These are phyloP conservation scores for Schoenoplectus triqueter DNA, from an alignment of 202 grass and related monocot genomes.

Conservation along the genomic window DNA sequence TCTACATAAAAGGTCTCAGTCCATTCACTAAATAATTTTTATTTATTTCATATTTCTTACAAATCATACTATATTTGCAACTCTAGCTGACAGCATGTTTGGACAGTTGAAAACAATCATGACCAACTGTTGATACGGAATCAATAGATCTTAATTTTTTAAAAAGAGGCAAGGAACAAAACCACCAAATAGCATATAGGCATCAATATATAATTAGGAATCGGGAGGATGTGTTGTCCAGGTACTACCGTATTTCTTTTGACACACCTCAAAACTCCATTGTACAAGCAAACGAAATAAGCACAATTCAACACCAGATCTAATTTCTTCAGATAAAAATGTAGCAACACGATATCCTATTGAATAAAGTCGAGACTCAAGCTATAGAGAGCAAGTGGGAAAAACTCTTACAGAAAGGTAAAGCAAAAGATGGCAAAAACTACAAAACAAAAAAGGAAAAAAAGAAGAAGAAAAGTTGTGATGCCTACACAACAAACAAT, in stretches of 20 bases:
- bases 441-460: not conserved
- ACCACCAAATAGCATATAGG: not conserved
- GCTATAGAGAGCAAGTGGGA: conserved; percentile 22
- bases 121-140: not conserved
- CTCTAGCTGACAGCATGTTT: not conserved
- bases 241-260: not conserved
- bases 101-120: not conserved
- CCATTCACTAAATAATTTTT: too few species aligned
- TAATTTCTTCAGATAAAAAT: conserved; percentile 28
- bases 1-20: too few species aligned
- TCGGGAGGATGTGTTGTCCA: not conserved
- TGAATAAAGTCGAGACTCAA: not conserved
- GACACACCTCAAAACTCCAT: not conserved
- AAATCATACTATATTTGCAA: not conserved
- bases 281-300: not conserved
- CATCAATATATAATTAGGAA: not conserved
- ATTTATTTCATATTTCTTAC: too few species aligned
- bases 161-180: not conserved
- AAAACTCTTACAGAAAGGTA: conserved; percentile 28
- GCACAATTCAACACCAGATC: conserved; percentile 6
- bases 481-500: conserved; percentile 31
- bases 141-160: not conserved
- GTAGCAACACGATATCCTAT: conserved; percentile 32
- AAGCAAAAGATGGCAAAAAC: conserved; percentile 25
- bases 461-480: not conserved